Percentiles rank a stretch among this genome's conserved stretches.
Conservation (phyloP, 768 basidiomycete genomes). For the Suillus variegatus region DNA sequence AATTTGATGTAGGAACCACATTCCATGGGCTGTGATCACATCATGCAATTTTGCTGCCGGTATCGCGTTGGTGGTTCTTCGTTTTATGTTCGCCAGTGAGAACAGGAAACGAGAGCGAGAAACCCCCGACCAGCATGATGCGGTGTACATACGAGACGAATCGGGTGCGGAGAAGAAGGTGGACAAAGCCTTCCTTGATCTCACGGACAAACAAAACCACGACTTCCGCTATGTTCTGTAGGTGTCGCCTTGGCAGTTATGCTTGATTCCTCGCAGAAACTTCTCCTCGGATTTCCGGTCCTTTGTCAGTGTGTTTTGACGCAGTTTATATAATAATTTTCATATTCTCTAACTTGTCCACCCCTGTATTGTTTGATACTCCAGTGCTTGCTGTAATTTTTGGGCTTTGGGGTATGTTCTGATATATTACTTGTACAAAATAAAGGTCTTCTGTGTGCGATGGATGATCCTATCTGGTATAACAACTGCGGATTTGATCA, state of each 20-base stretch:
- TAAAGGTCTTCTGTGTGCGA: background rate
- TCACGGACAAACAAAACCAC: constrained; percentile 72
- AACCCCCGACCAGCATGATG: constrained; percentile 54
- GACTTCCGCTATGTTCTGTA: constrained; percentile 73
- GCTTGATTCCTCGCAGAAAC: background rate
- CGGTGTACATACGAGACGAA: constrained; percentile 62
- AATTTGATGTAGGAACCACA: constrained; percentile 50
- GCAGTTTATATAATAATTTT: background rate
- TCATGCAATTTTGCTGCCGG: constrained; percentile 59
- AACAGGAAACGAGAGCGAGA: constrained; percentile 62
- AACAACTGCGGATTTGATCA: constrained; percentile 31
- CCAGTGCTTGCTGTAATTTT: background rate
- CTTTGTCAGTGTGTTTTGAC: background rate
- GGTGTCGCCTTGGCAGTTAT: background rate
- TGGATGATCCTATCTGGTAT: background rate
- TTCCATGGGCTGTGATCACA: constrained; percentile 77
- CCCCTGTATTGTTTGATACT: background rate
- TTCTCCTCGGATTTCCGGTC: background rate
- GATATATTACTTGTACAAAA: constrained; percentile 1
- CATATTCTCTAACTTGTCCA: background rate
- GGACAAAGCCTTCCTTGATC: constrained; percentile 74
- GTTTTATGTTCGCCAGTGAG: constrained; percentile 57
- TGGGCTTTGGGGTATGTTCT: background rate
- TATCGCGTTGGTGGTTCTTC: constrained; percentile 54
- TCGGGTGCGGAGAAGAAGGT: constrained; percentile 53